Conservation (phyloP, 2,329 filamentous ascomycete species). For the Akanthomyces lecanii region DNA sequence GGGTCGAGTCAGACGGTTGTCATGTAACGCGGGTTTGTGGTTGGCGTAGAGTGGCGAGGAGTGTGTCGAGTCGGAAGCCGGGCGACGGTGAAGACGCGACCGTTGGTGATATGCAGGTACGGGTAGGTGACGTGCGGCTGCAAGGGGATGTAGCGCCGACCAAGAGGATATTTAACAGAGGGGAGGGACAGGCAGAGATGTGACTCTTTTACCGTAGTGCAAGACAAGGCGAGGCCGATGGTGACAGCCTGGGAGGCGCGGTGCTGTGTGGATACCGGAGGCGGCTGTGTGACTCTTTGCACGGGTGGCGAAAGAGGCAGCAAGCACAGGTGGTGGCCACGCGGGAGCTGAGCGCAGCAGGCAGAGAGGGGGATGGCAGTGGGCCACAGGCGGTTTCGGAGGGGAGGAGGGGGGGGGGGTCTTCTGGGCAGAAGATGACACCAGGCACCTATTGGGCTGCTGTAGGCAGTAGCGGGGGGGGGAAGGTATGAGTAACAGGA, state of each 20-base stretch:
- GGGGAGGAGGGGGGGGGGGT: constrained; percentile 22
- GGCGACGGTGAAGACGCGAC: constrained; percentile 21
- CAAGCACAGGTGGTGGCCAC: constrained; percentile 22
- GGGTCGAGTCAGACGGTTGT: constrained; percentile 12
- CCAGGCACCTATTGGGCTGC: constrained; percentile 13
- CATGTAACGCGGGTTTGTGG: background rate
- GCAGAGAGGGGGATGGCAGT: constrained; percentile 9
- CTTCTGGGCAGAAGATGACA: constrained; percentile 9
- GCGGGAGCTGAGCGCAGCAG: constrained; percentile 19
- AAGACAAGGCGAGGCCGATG: constrained; percentile 25
- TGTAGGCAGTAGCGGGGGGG: background rate
- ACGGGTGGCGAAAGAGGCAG: constrained; percentile 34
- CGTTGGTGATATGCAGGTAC: constrained; percentile 20
- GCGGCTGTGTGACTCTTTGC: constrained; percentile 35
- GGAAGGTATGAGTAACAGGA: constrained; percentile 10
- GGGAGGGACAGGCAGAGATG: constrained; percentile 20
- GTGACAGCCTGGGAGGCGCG: constrained; percentile 24
- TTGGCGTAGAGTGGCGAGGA: constrained; percentile 9
- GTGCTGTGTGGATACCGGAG: constrained; percentile 22
- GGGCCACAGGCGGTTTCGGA: constrained; percentile 35
- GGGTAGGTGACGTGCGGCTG: constrained; percentile 12
- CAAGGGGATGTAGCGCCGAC: constrained; percentile 3
- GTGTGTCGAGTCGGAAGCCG: constrained; percentile 19
- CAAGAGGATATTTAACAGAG: constrained; percentile 8
- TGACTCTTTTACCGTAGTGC: constrained; percentile 32